Conservation (phyloP, 176 grass and related monocot species). For the Paspalum notatum region DNA sequence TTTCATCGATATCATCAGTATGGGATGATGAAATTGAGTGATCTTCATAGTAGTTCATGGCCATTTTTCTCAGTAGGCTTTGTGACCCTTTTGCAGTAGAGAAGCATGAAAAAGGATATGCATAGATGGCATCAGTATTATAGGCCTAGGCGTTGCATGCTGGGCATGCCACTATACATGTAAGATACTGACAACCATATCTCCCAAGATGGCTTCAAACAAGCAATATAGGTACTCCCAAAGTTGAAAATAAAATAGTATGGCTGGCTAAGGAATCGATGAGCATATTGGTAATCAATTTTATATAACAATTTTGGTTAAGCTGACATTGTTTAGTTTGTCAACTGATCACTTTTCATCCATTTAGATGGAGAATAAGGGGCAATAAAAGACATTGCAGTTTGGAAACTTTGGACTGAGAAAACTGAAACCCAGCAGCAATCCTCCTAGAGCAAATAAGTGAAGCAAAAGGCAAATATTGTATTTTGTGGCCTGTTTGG, state of each 20-base stretch:
- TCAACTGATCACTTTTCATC: background rate
- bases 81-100: conserved; percentile 18
- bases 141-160: conserved; percentile 29
- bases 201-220: conserved; percentile 21
- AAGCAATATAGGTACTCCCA: conserved; percentile 27
- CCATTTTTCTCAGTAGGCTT: conserved; percentile 34
- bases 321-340: conserved; percentile 1
- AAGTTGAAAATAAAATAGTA: conserved; percentile 31
- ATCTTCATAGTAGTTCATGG: conserved; percentile 35
- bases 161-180: conserved; percentile 12
- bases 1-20: conserved; percentile 37
- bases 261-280: conserved; percentile 5
- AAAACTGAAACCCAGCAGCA: background rate
- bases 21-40: conserved; percentile 49
- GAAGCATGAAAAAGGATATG: conserved; percentile 3
- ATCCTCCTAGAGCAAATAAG: background rate
- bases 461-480: background rate
- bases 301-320: conserved; percentile 22
- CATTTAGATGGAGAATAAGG: conserved; percentile 6
- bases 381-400: background rate
- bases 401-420: conserved; percentile 3
- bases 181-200: conserved; percentile 42
- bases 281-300: conserved; percentile 5
- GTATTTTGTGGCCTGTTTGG: too few relatives aligned
- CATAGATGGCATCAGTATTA: conserved; percentile 39